phyloP scores from a whole-genome alignment of 371 early-diverging fungal species.

The Saksenaea oblongispora region DNA sequence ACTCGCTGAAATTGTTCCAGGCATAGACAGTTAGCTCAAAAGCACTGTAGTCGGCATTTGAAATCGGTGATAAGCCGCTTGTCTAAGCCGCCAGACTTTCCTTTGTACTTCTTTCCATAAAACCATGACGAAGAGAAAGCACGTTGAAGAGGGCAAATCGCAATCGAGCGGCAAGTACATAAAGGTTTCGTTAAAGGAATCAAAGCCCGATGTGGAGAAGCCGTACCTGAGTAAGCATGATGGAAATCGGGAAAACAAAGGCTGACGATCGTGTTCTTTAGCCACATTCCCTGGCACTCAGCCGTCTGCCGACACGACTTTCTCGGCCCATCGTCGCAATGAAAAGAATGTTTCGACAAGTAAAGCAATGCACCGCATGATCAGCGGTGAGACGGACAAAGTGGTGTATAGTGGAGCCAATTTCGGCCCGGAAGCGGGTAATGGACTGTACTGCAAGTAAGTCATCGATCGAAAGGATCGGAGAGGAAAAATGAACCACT shows the following conservation, averaged over 20 bases:
- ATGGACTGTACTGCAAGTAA: conserved; percentile 55
- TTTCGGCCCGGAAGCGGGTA: conserved; percentile 59
- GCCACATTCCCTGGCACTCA: conserved; percentile 49
- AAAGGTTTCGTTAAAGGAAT: conserved; percentile 16
- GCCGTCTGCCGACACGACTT: conserved; percentile 32
- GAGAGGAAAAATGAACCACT: no score
- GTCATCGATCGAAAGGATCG: neutral
- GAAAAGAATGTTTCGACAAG: conserved; percentile 13
- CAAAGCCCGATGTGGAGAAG: conserved; percentile 16
- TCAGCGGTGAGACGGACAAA: conserved; percentile 73
- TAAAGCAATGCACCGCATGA: conserved; percentile 35
- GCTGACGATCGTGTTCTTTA: conserved; percentile 8
- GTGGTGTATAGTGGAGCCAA: conserved; percentile 72
- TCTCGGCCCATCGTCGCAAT: conserved; percentile 27
- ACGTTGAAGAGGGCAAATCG: conserved; percentile 5
- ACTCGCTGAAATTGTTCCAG: no score
- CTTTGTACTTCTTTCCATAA: conserved; percentile 1
- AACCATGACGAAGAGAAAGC: conserved; percentile 22
- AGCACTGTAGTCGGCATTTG: no score
- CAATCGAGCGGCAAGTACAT: conserved; percentile 9
- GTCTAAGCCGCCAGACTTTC: neutral
- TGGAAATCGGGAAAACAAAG: neutral
- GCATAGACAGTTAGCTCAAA: no score
- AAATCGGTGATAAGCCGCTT: no score
- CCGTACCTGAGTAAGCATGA: conserved; percentile 37